These are phyloP conservation scores for Mycena maculata DNA, from an alignment of 768 basidiomycete species.

Conservation along the genomic window DNA sequence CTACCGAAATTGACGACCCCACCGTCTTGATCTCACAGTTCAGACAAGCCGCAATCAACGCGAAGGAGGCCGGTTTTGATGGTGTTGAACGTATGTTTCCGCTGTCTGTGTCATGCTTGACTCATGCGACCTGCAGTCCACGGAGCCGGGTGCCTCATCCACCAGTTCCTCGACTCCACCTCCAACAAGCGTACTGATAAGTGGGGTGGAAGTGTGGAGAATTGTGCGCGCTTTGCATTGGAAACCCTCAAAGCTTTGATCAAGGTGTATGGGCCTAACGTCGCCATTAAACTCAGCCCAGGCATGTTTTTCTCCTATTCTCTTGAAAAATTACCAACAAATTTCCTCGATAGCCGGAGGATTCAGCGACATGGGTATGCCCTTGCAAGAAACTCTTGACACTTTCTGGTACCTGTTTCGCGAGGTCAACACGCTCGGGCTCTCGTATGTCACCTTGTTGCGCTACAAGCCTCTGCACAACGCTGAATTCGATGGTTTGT, in stretches of 20 bases:
- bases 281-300: slow-evolving; percentile 47
- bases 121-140: slow-evolving; percentile 29
- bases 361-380: slow-evolving; percentile 33
- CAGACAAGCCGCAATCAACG: background rate
- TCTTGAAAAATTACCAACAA: background rate
- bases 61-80: background rate
- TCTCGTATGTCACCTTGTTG: slow-evolving; percentile 46
- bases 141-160: slow-evolving; percentile 5
- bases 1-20: background rate
- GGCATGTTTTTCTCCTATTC: slow-evolving; percentile 21
- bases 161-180: slow-evolving; percentile 48
- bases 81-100: background rate
- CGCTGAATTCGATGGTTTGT: slow-evolving; percentile 45
- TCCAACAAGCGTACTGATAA: slow-evolving; percentile 49
- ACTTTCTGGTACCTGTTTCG: slow-evolving; percentile 36
- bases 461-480: slow-evolving; percentile 43
- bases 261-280: slow-evolving; percentile 45
- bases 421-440: slow-evolving; percentile 25
- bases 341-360: slow-evolving; percentile 38
- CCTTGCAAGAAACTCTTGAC: slow-evolving; percentile 35
- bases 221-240: slow-evolving; percentile 52
- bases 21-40: background rate
- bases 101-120: background rate
- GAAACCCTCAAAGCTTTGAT: slow-evolving; percentile 45
- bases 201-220: slow-evolving; percentile 56